phyloP scores from a whole-genome alignment of 129 eudicot genomes.

The Deinandra increscens region DNA sequence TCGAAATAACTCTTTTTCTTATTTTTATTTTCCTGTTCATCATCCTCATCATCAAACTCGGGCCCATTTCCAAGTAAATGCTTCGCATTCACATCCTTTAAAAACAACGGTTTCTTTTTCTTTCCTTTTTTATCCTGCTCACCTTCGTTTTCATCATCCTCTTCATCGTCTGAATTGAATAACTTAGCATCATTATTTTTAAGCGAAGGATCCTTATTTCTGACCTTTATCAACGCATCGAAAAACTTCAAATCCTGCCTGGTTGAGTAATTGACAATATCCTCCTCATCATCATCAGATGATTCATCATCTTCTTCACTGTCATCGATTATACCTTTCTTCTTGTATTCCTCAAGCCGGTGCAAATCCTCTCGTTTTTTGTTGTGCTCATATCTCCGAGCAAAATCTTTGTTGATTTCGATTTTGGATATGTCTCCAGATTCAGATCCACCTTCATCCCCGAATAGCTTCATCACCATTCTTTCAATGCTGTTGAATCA shows the following conservation, averaged over 20 bases:
- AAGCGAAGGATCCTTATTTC: slow-evolving; percentile 58
- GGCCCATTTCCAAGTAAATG: slow-evolving; percentile 67
- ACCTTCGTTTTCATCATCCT: slow-evolving; percentile 23
- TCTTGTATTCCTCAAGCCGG: slow-evolving; percentile 62
- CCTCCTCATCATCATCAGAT: slow-evolving; percentile 36
- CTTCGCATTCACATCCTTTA: slow-evolving; percentile 71
- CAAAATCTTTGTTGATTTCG: slow-evolving; percentile 64
- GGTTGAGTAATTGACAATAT: slow-evolving; percentile 23
- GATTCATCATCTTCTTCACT: slow-evolving; percentile 37
- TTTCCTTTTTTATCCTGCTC: slow-evolving; percentile 22
- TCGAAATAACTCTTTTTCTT: slow-evolving; percentile 52
- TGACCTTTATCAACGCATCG: slow-evolving; percentile 53
- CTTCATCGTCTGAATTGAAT: slow-evolving; percentile 48
- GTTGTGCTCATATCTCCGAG: slow-evolving; percentile 70
- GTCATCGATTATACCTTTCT: slow-evolving; percentile 59
- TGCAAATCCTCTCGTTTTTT: slow-evolving; percentile 85
- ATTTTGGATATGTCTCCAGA: slow-evolving; percentile 49
- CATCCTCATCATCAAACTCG: slow-evolving; percentile 52
- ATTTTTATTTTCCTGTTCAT: slow-evolving; percentile 31
- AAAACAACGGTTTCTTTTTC: slow-evolving; percentile 59
- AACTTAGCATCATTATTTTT: slow-evolving; percentile 49
- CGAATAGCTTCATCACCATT: slow-evolving; percentile 54
- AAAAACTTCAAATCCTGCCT: slow-evolving; percentile 53
- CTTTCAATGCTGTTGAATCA: slow-evolving; percentile 10
- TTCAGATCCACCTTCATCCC: slow-evolving; percentile 36